These are phyloP conservation scores for Gigaspora rosea DNA, from an alignment of 192 early-diverging fungal species.

Conservation along the genomic window DNA sequence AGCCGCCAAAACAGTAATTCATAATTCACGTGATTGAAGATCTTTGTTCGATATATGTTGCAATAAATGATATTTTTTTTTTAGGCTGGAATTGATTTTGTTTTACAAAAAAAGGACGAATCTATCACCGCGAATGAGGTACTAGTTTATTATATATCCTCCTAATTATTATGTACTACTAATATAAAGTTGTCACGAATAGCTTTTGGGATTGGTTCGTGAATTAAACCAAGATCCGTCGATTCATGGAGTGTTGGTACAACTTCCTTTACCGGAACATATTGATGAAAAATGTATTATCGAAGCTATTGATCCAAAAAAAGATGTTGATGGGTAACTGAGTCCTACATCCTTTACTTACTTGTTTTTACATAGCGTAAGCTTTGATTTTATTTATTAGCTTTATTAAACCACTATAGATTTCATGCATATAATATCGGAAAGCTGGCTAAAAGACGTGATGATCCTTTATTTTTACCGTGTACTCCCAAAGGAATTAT, in stretches of 20 bases:
- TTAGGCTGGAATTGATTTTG: conserved; percentile 79
- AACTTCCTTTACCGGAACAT: conserved; percentile 89
- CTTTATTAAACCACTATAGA: conserved; percentile 38
- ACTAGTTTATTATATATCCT: conserved; percentile 1
- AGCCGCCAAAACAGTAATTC: conserved; percentile 76
- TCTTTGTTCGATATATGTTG: not conserved
- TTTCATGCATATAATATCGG: conserved; percentile 97
- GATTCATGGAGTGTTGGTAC: conserved; percentile 95
- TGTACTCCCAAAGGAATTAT: conserved; percentile 98
- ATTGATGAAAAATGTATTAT: conserved; percentile 82
- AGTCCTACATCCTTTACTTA: not conserved
- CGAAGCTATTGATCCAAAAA: conserved; percentile 80
- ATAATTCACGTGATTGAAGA: conserved; percentile 36
- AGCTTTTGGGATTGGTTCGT: conserved; percentile 69
- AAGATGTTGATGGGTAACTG: conserved; percentile 95
- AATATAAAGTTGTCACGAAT: not conserved
- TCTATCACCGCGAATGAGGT: conserved; percentile 69
- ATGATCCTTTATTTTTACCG: conserved; percentile 82
- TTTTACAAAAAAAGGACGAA: conserved; percentile 64
- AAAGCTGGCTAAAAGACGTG: conserved; percentile 78
- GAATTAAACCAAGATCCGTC: conserved; percentile 75
- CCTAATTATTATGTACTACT: not conserved
- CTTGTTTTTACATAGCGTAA: not conserved
- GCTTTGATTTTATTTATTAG: not conserved
- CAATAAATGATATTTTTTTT: not conserved